phyloP scores from a whole-genome alignment of 495 filamentous ascomycete genomes.

The Aspergillus biplanus region DNA sequence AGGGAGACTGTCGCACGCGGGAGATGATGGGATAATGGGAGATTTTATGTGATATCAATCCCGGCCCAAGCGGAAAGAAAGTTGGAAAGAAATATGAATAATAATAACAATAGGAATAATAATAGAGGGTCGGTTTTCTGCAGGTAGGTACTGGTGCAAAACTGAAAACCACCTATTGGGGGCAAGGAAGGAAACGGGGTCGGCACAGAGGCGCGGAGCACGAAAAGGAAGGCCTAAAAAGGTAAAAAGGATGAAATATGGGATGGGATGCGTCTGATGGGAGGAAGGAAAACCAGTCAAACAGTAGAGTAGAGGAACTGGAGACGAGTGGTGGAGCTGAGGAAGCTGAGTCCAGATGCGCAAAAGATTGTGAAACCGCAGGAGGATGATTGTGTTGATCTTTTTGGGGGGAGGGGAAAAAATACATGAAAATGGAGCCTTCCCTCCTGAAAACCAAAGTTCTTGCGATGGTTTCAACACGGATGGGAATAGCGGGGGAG shows the following conservation, averaged over 20 bases:
- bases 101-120: neutral
- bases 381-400: conserved; percentile 13
- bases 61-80: neutral
- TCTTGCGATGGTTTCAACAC: neutral
- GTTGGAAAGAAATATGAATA: neutral
- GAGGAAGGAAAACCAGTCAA: neutral
- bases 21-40: conserved; percentile 20
- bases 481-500: neutral
- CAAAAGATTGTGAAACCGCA: conserved; percentile 5
- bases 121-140: neutral
- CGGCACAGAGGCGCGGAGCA: conserved; percentile 2
- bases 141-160: neutral
- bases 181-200: neutral
- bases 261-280: conserved; percentile 2
- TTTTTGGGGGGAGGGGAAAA: conserved; percentile 7
- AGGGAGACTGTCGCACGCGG: conserved; percentile 32
- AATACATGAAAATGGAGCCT: neutral
- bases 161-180: conserved; percentile 3
- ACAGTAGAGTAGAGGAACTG: neutral
- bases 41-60: conserved; percentile 2
- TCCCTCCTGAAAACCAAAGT: neutral
- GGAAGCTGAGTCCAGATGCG: conserved; percentile 7
- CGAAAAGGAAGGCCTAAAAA: neutral
- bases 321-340: conserved; percentile 17
- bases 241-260: conserved; percentile 2